Percentiles rank a stretch among this genome's conserved stretches.
These are phyloP conservation scores for Kwoniella mangroviensis DNA, from an alignment of 768 basidiomycete species.

Conservation along the genomic window DNA sequence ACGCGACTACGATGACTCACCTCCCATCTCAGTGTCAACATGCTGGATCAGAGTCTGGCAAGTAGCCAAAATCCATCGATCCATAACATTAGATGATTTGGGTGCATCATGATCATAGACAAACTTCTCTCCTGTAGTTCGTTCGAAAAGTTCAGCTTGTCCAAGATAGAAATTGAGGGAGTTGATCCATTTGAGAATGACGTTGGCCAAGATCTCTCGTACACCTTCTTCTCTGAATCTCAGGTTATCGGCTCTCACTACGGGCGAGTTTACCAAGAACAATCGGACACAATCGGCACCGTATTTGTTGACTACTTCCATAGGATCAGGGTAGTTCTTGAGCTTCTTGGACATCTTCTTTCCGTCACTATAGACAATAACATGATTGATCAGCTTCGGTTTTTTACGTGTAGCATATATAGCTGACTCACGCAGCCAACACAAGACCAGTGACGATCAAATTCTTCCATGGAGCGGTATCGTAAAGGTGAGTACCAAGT, in stretches of 20 bases:
- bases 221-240: conserved; percentile 98
- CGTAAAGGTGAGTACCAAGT: conserved; percentile 92
- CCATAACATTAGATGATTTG: conserved; percentile 91
- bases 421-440: conserved; percentile 75
- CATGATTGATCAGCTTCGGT: neutral
- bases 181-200: conserved; percentile 96
- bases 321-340: conserved; percentile 96
- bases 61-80: conserved; percentile 96
- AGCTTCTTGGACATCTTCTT: conserved; percentile 99
- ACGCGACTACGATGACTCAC: conserved; percentile 50
- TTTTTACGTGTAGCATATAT: neutral
- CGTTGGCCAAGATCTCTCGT: conserved; percentile 92
- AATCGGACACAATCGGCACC: conserved; percentile 96
- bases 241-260: conserved; percentile 95
- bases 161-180: conserved; percentile 98
- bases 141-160: conserved; percentile 85
- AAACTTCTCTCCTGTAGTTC: conserved; percentile 76
- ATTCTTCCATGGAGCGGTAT: conserved; percentile 95
- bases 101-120: conserved; percentile 84
- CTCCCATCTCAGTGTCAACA: conserved; percentile 93
- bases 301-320: conserved; percentile 82
- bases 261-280: conserved; percentile 98
- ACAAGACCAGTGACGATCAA: conserved; percentile 94
- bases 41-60: conserved; percentile 94
- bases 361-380: conserved; percentile 69